A percentile compares a stretch with the other conserved stretches of the same genome.
phyloP scores from a whole-genome alignment of 1,284 basidiomycete species.

The Bondarzewia mesenterica region DNA sequence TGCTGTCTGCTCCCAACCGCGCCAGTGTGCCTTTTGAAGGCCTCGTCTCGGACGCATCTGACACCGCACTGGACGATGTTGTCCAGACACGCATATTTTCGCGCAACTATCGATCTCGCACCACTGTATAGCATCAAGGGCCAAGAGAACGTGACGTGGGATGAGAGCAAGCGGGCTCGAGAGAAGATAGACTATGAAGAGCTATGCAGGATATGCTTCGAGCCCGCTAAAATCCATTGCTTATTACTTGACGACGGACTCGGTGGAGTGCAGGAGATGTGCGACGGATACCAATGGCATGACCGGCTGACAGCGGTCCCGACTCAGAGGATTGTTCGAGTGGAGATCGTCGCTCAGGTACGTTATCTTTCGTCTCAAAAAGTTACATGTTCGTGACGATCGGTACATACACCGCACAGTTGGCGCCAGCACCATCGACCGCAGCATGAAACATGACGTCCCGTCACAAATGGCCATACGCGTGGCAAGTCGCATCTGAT shows the following conservation, averaged over 20 bases:
- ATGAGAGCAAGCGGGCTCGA: conserved; percentile 42
- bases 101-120: conserved; percentile 47
- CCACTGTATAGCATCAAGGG: conserved; percentile 32
- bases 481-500: no score
- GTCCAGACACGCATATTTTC: conserved; percentile 45
- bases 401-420: no score
- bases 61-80: conserved; percentile 44
- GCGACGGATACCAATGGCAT: conserved; percentile 52
- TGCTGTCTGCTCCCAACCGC: conserved; percentile 41
- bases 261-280: conserved; percentile 35
- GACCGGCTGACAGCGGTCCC: conserved; percentile 43
- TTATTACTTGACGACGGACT: conserved; percentile 69
- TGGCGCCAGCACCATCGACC: no score
- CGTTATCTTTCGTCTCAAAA: not conserved
- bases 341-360: conserved; percentile 55
- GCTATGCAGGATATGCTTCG: conserved; percentile 48
- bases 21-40: conserved; percentile 48
- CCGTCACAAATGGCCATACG: no score
- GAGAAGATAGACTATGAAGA: conserved; percentile 38
- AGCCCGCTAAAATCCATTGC: conserved; percentile 46
- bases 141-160: conserved; percentile 48
- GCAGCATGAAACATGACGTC: no score
- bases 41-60: conserved; percentile 55
- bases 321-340: conserved; percentile 54
- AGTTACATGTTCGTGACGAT: no score